phyloP scores from a whole-genome alignment of 306 rosid species.

The Malus asiatica region DNA sequence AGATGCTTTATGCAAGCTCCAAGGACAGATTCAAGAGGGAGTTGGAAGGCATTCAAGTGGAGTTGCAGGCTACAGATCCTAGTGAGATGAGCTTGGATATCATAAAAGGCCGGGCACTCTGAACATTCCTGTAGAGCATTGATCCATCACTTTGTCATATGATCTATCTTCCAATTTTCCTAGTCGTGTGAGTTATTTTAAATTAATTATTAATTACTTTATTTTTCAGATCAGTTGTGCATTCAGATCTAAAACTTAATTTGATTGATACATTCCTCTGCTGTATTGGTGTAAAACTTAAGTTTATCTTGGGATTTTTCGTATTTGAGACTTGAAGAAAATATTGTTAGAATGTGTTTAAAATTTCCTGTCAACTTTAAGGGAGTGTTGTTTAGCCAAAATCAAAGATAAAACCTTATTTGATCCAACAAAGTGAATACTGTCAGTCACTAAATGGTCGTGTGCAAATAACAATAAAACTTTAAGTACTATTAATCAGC shows the following conservation, averaged over 20 bases:
- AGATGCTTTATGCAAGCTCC: constrained; percentile 35
- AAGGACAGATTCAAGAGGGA: constrained; percentile 29
- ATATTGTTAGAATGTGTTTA: neutral
- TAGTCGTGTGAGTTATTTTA: neutral
- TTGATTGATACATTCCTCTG: neutral
- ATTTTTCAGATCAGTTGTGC: neutral
- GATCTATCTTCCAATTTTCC: neutral
- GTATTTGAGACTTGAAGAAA: neutral
- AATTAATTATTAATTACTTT: neutral
- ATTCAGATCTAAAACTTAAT: neutral
- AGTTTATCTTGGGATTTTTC: neutral
- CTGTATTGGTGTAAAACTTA: neutral
- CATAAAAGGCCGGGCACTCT: constrained; percentile 17
- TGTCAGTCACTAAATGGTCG: neutral
- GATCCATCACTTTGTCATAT: neutral
- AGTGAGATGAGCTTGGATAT: constrained; percentile 26
- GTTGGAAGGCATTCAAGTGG: constrained; percentile 24
- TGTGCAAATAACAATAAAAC: neutral
- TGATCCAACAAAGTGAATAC: neutral
- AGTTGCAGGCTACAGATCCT: constrained; percentile 26
- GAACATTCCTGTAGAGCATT: neutral
- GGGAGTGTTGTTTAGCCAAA: neutral
- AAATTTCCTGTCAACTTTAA: neutral
- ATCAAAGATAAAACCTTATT: too few species aligned
- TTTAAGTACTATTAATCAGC: neutral